A percentile compares a stretch with the other conserved stretches of the same genome.
Evolutionary conservation across 1,284 basidiomycete species (phyloP).

Genomic region (Peniophora sp.): DNA sequence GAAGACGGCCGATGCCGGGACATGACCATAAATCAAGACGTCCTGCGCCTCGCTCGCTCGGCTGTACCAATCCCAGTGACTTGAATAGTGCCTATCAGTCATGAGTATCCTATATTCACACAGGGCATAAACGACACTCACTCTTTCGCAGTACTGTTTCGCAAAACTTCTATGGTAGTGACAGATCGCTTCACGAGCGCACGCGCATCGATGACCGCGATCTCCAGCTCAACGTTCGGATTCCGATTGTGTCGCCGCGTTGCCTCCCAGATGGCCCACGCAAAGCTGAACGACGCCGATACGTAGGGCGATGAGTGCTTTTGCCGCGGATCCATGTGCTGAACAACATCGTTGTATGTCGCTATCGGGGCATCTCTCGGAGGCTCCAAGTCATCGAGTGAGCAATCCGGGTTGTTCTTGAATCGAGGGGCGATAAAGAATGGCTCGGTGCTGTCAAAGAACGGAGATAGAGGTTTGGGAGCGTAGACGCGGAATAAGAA

Average conservation of each 20-base stretch:
- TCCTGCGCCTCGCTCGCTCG: conserved; percentile 68
- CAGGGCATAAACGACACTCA: conserved; percentile 25
- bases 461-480: conserved; percentile 49
- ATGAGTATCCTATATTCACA: conserved; percentile 1
- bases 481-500: conserved; percentile 75
- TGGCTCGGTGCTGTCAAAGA: conserved; percentile 43
- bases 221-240: conserved; percentile 66
- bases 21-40: conserved; percentile 60
- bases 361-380: conserved; percentile 14
- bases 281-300: conserved; percentile 70
- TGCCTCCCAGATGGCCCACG: conserved; percentile 75
- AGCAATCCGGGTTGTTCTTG: conserved; percentile 26
- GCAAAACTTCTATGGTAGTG: conserved; percentile 56
- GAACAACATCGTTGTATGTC: conserved; percentile 55
- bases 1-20: conserved; percentile 56
- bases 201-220: conserved; percentile 66
- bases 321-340: conserved; percentile 71
- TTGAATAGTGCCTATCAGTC: conserved; percentile 41
- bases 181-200: conserved; percentile 47
- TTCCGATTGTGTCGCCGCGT: conserved; percentile 59
- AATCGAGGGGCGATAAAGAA: conserved; percentile 62
- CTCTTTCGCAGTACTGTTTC: conserved; percentile 43
- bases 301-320: conserved; percentile 58
- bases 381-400: conserved; percentile 24
- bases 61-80: conserved; percentile 70